Conservation (phyloP, 208 protist genomes). For the Trypanosoma avium region DNA sequence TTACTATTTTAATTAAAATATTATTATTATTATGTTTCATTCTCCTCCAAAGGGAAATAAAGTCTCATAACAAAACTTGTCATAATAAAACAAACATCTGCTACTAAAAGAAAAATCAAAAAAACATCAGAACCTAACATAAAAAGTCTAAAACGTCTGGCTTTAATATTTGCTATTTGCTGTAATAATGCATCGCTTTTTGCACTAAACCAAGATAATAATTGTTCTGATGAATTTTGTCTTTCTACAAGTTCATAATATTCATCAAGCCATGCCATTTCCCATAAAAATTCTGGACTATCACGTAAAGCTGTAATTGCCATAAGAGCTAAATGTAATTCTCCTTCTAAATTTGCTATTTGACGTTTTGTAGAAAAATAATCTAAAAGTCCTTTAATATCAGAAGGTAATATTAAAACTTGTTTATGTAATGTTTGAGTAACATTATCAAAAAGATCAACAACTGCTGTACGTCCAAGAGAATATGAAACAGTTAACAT, state of each 20-base stretch:
- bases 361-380: conserved; percentile 62
- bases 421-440: conserved; percentile 59
- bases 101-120: conserved; percentile 65
- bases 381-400: conserved; percentile 56
- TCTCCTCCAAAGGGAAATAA: conserved; percentile 44
- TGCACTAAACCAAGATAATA: conserved; percentile 57
- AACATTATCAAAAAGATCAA: conserved; percentile 69
- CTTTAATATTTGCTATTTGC: conserved; percentile 61
- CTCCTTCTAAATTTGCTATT: conserved; percentile 51
- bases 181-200: conserved; percentile 67
- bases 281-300: conserved; percentile 69
- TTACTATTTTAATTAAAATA: too few relatives aligned
- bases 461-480: conserved; percentile 45
- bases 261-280: conserved; percentile 65
- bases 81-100: conserved; percentile 64
- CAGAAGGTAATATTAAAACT: conserved; percentile 48
- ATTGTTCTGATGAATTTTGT: conserved; percentile 53
- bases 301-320: conserved; percentile 53
- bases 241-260: conserved; percentile 59
- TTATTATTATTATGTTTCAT: too few relatives aligned
- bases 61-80: conserved; percentile 45
- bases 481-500: conserved; percentile 74
- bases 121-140: conserved; percentile 77
- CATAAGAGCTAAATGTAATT: conserved; percentile 56
- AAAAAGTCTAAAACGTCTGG: conserved; percentile 59